Percentiles rank a stretch among this genome's conserved stretches.
Conservation (phyloP, 192 early-diverging fungal genomes). For the Endogone sp. region DNA sequence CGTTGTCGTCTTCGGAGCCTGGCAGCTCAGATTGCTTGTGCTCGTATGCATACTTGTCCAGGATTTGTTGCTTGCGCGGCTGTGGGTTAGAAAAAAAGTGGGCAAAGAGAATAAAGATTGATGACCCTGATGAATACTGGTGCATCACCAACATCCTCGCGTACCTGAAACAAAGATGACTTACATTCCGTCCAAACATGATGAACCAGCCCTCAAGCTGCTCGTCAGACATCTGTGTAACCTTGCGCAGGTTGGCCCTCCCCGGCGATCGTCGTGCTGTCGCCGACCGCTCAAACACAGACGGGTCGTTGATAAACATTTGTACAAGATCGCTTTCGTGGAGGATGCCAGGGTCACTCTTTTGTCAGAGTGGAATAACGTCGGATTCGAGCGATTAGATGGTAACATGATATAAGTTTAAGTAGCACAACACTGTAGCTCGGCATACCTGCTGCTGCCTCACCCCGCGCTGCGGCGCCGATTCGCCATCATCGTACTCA, state of each 20-base stretch:
- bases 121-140: not conserved
- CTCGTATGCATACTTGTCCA: constrained; percentile 57
- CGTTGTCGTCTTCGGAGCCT: not conserved
- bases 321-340: constrained; percentile 63
- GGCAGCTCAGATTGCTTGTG: constrained; percentile 41
- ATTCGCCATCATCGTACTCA: constrained; percentile 42
- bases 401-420: constrained; percentile 8
- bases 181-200: constrained; percentile 83
- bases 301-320: constrained; percentile 48
- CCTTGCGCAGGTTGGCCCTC: constrained; percentile 53
- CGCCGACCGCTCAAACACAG: constrained; percentile 59
- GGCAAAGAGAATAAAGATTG: constrained; percentile 4
- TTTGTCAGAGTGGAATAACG: too few species aligned
- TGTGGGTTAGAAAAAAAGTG: constrained; percentile 15
- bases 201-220: constrained; percentile 91
- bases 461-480: constrained; percentile 8
- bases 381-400: not conserved
- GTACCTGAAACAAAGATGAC: constrained; percentile 23
- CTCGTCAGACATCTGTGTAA: constrained; percentile 81
- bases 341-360: constrained; percentile 53
- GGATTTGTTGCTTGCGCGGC: constrained; percentile 60
- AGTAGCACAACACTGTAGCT: constrained; percentile 4
- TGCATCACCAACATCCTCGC: not conserved
- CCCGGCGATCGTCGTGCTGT: constrained; percentile 56
- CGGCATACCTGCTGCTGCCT: constrained; percentile 1